Percentiles rank a stretch among this genome's conserved stretches.
Evolutionary conservation across 306 rosid genomes (phyloP).

Genomic region (Leucaena leucocephala): DNA sequence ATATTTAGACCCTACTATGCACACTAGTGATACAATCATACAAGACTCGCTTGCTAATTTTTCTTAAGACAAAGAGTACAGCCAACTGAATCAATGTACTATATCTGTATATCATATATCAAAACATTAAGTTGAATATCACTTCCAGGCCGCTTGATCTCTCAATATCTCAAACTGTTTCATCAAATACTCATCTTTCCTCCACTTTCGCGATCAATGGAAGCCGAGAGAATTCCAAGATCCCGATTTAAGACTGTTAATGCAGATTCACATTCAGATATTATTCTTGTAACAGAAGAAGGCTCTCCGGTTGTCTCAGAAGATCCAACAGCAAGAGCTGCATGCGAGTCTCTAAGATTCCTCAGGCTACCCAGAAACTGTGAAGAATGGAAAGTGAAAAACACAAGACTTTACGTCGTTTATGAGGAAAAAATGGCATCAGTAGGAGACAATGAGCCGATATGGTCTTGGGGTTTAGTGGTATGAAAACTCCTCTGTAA

Average conservation of each 20-base stretch:
- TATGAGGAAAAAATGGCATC: not conserved
- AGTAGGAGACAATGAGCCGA: no score
- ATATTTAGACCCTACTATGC: not conserved
- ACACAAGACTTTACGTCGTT: not conserved
- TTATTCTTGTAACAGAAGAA: constrained; percentile 83
- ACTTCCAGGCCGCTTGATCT: not conserved
- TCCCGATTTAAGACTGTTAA: constrained; percentile 83
- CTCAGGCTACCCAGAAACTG: constrained; percentile 88
- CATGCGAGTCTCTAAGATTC: constrained; percentile 90
- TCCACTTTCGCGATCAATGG: constrained; percentile 86
- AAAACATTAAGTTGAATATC: not conserved
- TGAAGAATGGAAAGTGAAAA: constrained; percentile 27
- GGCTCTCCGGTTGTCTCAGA: constrained; percentile 86
- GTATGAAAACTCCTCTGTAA: no score
- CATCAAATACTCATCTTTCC: constrained; percentile 53
- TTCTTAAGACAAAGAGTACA: not conserved
- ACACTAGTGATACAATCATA: not conserved
- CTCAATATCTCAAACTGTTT: constrained; percentile 16
- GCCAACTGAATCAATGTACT: not conserved
- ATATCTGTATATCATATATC: not conserved
- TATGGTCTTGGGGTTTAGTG: no score
- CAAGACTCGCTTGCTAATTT: no score
- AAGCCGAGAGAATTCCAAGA: constrained; percentile 92
- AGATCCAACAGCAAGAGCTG: constrained; percentile 87
- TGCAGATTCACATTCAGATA: constrained; percentile 87